Conservation (phyloP, 2,329 filamentous ascomycete genomes). For the Colletotrichum lentis region DNA sequence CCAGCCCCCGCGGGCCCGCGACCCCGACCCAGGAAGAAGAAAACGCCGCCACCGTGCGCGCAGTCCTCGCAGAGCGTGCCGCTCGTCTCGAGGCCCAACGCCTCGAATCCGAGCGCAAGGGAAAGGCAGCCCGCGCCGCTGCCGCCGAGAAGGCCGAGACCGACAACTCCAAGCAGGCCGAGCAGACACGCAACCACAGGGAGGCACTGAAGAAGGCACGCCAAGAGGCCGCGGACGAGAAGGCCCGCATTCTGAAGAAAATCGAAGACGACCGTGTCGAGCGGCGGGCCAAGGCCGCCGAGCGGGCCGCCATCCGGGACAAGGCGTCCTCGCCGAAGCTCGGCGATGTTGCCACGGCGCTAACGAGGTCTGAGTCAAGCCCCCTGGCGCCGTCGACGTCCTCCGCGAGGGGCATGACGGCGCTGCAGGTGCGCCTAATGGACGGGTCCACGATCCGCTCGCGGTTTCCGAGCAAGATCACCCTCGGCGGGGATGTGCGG, state of each 20-base stretch:
- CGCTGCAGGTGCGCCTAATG: constrained; percentile 81
- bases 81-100: constrained; percentile 54
- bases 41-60: constrained; percentile 41
- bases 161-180: constrained; percentile 42
- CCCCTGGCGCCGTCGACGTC: constrained; percentile 44
- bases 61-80: constrained; percentile 61
- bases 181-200: constrained; percentile 56
- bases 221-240: constrained; percentile 72
- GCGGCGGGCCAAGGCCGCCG: constrained; percentile 65
- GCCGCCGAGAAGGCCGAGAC: constrained; percentile 56
- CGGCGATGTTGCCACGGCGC: constrained; percentile 44
- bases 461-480: constrained; percentile 69
- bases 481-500: constrained; percentile 72
- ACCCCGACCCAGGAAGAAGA: constrained; percentile 40
- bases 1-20: constrained; percentile 43
- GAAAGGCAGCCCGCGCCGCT: constrained; percentile 60
- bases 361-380: constrained; percentile 47
- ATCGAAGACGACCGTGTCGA: constrained; percentile 81
- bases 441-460: constrained; percentile 82
- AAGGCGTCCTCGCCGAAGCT: constrained; percentile 43
- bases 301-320: constrained; percentile 54
- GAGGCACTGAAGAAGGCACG: constrained; percentile 69
- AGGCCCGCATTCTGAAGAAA: constrained; percentile 73
- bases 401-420: constrained; percentile 46
- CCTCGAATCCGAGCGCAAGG: constrained; percentile 55